Evolutionary conservation across 352 stramenopile genomes (phyloP), one percentile per base, ranked within the genome.

Genomic region (Pythium sp.): DNA sequence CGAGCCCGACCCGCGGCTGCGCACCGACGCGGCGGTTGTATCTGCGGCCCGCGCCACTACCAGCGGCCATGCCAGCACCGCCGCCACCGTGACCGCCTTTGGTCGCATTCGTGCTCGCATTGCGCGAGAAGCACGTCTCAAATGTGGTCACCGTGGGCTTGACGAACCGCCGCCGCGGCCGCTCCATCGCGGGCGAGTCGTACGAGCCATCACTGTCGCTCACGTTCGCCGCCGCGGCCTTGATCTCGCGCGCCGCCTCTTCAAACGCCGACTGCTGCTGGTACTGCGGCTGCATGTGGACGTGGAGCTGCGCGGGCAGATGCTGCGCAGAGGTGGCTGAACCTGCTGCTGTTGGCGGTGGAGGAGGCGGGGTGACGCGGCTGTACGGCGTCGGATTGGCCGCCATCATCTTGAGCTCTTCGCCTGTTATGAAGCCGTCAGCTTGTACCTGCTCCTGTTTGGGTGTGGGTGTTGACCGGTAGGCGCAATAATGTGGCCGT

Each of bases 101-200:
- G 7, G 54, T 59, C 20, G 18, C 46, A 12, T 22, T 54, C 46
- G 46, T 41, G 24, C 26, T 59, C 14, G 65, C 69, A 43, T 67
- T 69, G 20, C 76, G 70, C 1, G 76, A 86, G 70, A 89, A 83
- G 18, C 72, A 83, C 57, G 78, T 57, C 65, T 84, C 80, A 63
- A 79, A 89, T 5, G 70, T 75, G 8, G 78, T 89, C 26, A 79
- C 68, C 3, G 70, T 73, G 9, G 80, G 60, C 49, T 86, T 86
- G n/a, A 82, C 71, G 64, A 89, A 89, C 14, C 80, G 80, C 20
- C 80, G 73, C 11, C 78, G 74, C 4, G 72, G 57, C 3, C 74
- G 71, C 14, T 56, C 24, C 38, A 47, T 47, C 38, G 38, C 38
- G 38, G 38, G 38, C 38, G 38, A 47, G 41, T 32, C 12, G 61